Conservation (phyloP, 2,329 filamentous ascomycete species). For the Cryphonectria parasitica region DNA sequence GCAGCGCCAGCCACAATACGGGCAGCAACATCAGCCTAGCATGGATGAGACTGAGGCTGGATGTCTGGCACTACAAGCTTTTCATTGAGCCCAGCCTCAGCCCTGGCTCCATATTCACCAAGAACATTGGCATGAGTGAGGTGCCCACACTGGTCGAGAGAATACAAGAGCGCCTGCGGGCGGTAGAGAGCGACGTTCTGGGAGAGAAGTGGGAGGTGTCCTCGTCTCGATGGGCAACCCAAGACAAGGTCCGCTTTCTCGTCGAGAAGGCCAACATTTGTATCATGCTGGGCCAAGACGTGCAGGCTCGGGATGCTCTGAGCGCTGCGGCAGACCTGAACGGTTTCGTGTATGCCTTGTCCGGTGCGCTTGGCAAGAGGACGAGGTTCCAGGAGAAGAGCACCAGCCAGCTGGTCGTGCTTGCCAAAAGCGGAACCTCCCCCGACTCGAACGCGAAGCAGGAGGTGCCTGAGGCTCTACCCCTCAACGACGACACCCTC, state of each 20-base stretch:
- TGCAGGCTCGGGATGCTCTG: constrained; percentile 72
- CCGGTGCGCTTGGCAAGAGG: constrained; percentile 83
- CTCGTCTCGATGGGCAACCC: constrained; percentile 42
- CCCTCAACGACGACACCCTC: constrained; percentile 90
- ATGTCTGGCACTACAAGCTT: constrained; percentile 70
- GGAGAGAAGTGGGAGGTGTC: constrained; percentile 29
- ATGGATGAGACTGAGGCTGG: constrained; percentile 72
- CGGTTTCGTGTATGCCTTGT: constrained; percentile 80
- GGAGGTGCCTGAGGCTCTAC: constrained; percentile 67
- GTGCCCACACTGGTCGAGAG: constrained; percentile 58
- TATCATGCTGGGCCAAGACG: constrained; percentile 81
- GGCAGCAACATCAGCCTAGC: constrained; percentile 41
- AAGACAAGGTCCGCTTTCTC: constrained; percentile 70
- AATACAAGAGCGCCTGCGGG: constrained; percentile 49
- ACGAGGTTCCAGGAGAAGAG: constrained; percentile 80
- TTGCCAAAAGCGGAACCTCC: constrained; percentile 72
- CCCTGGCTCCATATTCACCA: constrained; percentile 58
- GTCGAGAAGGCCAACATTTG: constrained; percentile 83
- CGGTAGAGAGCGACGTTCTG: constrained; percentile 46
- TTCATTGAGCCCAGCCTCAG: constrained; percentile 61
- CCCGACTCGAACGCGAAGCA: constrained; percentile 31
- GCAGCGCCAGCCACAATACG: neutral
- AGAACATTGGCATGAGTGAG: constrained; percentile 62
- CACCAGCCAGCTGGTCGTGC: constrained; percentile 85
- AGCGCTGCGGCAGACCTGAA: constrained; percentile 67